These are phyloP conservation scores for Steccherinum ochraceum DNA, from an alignment of 768 basidiomycete genomes.

Conservation along the genomic window DNA sequence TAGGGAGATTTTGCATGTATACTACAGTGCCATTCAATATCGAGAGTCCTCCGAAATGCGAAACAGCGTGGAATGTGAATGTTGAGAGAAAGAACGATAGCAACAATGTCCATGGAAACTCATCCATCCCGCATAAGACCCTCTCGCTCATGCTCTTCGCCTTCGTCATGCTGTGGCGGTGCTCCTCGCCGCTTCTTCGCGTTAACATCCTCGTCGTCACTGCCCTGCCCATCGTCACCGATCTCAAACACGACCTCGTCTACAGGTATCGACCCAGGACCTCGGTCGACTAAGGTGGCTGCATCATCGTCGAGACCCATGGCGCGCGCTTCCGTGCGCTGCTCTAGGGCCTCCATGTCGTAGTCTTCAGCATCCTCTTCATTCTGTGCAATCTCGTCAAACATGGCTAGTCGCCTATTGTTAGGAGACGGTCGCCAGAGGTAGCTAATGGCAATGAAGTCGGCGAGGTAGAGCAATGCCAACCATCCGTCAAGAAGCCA, in stretches of 20 bases:
- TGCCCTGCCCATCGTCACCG: conserved; percentile 63
- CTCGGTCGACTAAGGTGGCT: conserved; percentile 62
- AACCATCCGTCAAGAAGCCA: conserved; percentile 96
- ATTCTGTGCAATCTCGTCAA: conserved; percentile 92
- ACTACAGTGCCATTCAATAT: conserved; percentile 19
- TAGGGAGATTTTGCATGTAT: conserved; percentile 26
- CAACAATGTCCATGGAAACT: conserved; percentile 24
- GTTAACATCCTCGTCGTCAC: conserved; percentile 52
- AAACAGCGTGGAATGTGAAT: conserved; percentile 2
- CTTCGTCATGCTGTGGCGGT: conserved; percentile 31
- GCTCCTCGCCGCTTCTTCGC: conserved; percentile 43
- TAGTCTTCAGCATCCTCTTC: conserved; percentile 93
- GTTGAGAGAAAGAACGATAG: conserved; percentile 4
- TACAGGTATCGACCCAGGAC: conserved; percentile 43
- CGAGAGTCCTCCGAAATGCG: background rate
- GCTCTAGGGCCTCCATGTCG: conserved; percentile 72
- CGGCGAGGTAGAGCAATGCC: conserved; percentile 76
- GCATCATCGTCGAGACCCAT: conserved; percentile 64
- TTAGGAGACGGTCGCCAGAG: conserved; percentile 91
- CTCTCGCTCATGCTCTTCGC: conserved; percentile 51
- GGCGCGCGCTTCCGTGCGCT: conserved; percentile 36
- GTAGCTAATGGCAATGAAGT: conserved; percentile 77
- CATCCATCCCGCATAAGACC: conserved; percentile 50
- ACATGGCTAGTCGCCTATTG: conserved; percentile 90
- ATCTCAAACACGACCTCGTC: conserved; percentile 87